Evolutionary conservation across 495 filamentous ascomycete genomes (phyloP).

Genomic region (Penicillium taxi): DNA sequence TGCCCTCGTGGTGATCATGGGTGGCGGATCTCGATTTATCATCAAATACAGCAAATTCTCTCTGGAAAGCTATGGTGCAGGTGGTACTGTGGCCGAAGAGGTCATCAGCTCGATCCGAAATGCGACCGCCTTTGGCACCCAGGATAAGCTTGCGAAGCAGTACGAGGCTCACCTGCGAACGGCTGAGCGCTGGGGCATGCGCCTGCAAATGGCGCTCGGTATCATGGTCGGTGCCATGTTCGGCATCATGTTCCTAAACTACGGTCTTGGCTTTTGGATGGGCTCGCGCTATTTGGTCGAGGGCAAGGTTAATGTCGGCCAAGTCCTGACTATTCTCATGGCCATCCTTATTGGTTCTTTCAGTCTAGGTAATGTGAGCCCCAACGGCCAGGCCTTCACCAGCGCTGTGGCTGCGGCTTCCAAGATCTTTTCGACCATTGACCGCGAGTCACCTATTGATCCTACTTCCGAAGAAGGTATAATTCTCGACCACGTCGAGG

Average conservation of each 20-base stretch:
- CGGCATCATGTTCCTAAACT: constrained; percentile 75
- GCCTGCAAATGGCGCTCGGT: constrained; percentile 59
- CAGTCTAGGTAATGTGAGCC: constrained; percentile 79
- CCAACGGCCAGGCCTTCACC: constrained; percentile 77
- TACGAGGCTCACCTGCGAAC: constrained; percentile 67
- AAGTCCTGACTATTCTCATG: constrained; percentile 72
- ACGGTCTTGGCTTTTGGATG: constrained; percentile 92
- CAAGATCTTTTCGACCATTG: constrained; percentile 90
- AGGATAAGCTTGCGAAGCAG: constrained; percentile 76
- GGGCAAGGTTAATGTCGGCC: constrained; percentile 48
- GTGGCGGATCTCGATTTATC: constrained; percentile 61
- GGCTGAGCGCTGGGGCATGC: constrained; percentile 72
- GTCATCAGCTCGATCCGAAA: constrained; percentile 91
- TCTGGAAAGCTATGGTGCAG: constrained; percentile 68
- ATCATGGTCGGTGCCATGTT: constrained; percentile 80
- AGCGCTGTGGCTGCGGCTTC: constrained; percentile 72
- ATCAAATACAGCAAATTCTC: constrained; percentile 71
- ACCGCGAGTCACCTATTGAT: constrained; percentile 80
- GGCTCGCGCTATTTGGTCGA: constrained; percentile 70
- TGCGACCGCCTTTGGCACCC: constrained; percentile 86
- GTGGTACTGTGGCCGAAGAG: constrained; percentile 88
- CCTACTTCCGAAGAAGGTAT: constrained; percentile 62
- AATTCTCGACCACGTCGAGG: constrained; percentile 63
- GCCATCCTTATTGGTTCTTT: constrained; percentile 88
- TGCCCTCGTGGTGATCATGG: constrained; percentile 68